Percentiles rank a stretch among this genome's conserved stretches.
Conservation (phyloP, 2,329 filamentous ascomycete genomes). For the Aspergillus luchuensis region DNA sequence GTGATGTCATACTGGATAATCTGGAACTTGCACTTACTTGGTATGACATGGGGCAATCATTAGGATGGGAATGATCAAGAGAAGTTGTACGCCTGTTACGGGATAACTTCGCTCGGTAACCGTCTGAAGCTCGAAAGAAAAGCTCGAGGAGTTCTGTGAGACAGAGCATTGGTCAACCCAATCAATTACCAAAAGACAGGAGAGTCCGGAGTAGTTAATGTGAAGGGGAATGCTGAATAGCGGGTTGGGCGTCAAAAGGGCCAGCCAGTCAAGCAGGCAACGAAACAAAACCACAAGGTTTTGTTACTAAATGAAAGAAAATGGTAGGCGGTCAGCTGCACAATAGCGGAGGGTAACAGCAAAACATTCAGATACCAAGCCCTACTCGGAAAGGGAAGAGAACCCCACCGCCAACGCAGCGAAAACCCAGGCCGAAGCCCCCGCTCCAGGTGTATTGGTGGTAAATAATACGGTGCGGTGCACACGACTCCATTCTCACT, state of each 20-base stretch:
- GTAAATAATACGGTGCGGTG: conserved; percentile 20
- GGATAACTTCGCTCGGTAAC: neutral
- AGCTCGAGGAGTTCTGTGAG: no score
- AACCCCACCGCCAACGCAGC: neutral
- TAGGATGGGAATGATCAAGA: neutral
- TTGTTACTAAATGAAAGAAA: no score
- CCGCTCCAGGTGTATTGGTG: conserved; percentile 27
- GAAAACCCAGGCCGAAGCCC: conserved; percentile 17
- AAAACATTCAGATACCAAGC: conserved; percentile 16
- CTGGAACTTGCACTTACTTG: neutral
- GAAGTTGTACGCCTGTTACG: neutral
- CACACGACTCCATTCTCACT: conserved; percentile 31
- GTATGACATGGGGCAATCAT: neutral
- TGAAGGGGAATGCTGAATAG: no score
- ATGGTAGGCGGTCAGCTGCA: conserved; percentile 12
- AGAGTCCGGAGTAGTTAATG: neutral
- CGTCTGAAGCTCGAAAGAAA: no score
- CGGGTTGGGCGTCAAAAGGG: neutral
- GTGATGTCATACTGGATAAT: neutral
- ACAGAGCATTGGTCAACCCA: neutral
- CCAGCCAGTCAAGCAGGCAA: neutral
- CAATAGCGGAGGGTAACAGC: conserved; percentile 11
- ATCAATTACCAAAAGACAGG: neutral
- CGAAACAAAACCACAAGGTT: no score
- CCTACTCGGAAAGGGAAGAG: conserved; percentile 15